Conservation (phyloP, 1,284 basidiomycete genomes). For the Puccinia hordei region DNA sequence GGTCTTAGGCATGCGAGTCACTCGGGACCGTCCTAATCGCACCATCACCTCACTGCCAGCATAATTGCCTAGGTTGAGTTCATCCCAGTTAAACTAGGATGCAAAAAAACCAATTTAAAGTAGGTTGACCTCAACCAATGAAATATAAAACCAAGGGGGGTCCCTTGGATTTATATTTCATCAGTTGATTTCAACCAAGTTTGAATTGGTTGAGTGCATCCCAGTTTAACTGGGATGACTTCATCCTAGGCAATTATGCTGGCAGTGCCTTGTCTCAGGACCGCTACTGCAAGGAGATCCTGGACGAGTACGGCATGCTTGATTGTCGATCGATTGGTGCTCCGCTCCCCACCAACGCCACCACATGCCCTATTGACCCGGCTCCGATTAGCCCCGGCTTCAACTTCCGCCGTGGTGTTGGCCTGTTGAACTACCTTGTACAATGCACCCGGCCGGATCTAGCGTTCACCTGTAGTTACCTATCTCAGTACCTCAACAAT, state of each 20-base stretch:
- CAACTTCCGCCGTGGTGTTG: not conserved
- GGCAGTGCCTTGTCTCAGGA: conserved; percentile 22
- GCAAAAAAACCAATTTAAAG: no score
- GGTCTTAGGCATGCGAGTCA: not conserved
- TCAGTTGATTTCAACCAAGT: no score
- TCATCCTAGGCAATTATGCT: no score
- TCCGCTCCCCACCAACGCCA: not conserved
- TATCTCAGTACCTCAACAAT: conserved; percentile 10
- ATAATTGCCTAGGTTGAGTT: no score
- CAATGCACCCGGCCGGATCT: conserved; percentile 12
- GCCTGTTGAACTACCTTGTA: conserved; percentile 12
- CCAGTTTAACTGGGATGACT: no score
- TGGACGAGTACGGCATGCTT: conserved; percentile 7
- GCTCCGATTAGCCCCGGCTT: not conserved
- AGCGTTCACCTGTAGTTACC: not conserved
- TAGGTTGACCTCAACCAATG: no score
- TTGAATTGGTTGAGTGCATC: no score
- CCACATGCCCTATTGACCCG: not conserved
- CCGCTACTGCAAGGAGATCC: not conserved
- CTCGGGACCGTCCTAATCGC: not conserved
- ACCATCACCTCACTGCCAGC: no score
- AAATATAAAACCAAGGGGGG: no score
- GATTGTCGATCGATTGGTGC: not conserved
- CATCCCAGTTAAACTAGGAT: no score
- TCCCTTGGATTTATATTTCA: no score